Conservation (phyloP, 495 filamentous ascomycete species). For the Penicillium silybi region DNA sequence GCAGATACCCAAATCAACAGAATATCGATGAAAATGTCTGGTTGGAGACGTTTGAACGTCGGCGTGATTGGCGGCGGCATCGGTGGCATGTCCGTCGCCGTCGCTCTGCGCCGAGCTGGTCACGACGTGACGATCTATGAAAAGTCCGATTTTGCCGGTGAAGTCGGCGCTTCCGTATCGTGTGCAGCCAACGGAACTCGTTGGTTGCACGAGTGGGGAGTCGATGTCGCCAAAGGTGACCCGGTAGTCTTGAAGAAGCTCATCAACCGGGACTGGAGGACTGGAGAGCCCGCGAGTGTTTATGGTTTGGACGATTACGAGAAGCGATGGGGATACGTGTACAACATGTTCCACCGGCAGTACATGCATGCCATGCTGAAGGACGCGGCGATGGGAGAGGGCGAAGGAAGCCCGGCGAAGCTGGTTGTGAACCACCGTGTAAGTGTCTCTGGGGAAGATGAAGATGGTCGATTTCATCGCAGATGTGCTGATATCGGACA, state of each 20-base stretch:
- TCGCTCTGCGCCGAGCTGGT: slow-evolving; percentile 60
- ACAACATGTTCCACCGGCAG: slow-evolving; percentile 55
- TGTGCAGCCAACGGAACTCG: slow-evolving; percentile 44
- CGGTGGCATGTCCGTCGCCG: slow-evolving; percentile 62
- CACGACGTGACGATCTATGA: slow-evolving; percentile 54
- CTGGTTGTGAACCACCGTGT: slow-evolving; percentile 43
- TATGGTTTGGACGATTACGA: slow-evolving; percentile 44
- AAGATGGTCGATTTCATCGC: not conserved
- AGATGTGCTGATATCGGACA: not conserved
- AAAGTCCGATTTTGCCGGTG: slow-evolving; percentile 37
- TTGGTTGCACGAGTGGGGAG: slow-evolving; percentile 45
- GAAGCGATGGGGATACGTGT: slow-evolving; percentile 43
- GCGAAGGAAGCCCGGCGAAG: slow-evolving; percentile 39
- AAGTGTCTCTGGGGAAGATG: not conserved
- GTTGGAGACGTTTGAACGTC: slow-evolving; percentile 40
- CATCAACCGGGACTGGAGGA: slow-evolving; percentile 49
- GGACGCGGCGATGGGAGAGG: slow-evolving; percentile 41
- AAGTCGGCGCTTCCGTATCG: slow-evolving; percentile 42
- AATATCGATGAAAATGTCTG: slow-evolving; percentile 5
- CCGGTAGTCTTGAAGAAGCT: slow-evolving; percentile 45
- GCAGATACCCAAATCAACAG: not conserved
- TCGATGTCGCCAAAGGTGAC: slow-evolving; percentile 41
- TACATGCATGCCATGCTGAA: slow-evolving; percentile 54
- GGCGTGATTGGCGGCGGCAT: slow-evolving; percentile 66
- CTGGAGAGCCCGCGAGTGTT: slow-evolving; percentile 41